phyloP scores from a whole-genome alignment of 2,329 filamentous ascomycete genomes.

The Rosellinia necatrix region DNA sequence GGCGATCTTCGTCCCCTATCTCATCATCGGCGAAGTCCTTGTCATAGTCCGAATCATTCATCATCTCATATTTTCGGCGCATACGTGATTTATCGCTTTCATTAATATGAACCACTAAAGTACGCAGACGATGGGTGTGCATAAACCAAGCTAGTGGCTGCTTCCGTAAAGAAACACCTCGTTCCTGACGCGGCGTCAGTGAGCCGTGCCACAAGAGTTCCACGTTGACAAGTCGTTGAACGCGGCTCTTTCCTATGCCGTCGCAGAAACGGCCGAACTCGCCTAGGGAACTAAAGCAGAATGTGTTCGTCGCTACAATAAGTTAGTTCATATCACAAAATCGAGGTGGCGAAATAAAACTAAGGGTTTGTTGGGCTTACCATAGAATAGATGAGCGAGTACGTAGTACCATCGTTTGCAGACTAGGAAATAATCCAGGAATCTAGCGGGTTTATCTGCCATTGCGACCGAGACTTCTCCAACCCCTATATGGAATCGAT shows the following conservation, averaged over 20 bases:
- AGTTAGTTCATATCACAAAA: slow-evolving; percentile 1
- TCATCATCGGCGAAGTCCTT: slow-evolving; percentile 24
- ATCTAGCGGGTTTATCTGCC: slow-evolving; percentile 42
- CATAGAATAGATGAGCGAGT: slow-evolving; percentile 52
- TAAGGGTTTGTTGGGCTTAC: slow-evolving; percentile 24
- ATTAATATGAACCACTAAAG: slow-evolving; percentile 46
- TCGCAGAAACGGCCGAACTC: slow-evolving; percentile 54
- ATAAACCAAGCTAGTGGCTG: slow-evolving; percentile 43
- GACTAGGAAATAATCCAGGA: slow-evolving; percentile 47
- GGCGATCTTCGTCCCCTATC: neutral
- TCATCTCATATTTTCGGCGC: slow-evolving; percentile 46
- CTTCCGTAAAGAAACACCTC: slow-evolving; percentile 45
- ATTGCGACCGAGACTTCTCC: slow-evolving; percentile 40
- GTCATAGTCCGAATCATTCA: neutral
- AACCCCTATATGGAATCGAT: slow-evolving; percentile 47
- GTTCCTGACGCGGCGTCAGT: neutral
- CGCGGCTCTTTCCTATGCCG: slow-evolving; percentile 45
- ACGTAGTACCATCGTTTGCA: slow-evolving; percentile 48
- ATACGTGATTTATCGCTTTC: slow-evolving; percentile 42
- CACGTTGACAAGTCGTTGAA: slow-evolving; percentile 50
- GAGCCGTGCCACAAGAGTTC: slow-evolving; percentile 47
- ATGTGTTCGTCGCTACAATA: slow-evolving; percentile 45
- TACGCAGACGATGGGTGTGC: slow-evolving; percentile 47
- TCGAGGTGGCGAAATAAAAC: neutral
- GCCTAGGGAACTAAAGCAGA: slow-evolving; percentile 58